phyloP scores from a whole-genome alignment of 176 grass and related monocot species.

The Carex parvula region DNA sequence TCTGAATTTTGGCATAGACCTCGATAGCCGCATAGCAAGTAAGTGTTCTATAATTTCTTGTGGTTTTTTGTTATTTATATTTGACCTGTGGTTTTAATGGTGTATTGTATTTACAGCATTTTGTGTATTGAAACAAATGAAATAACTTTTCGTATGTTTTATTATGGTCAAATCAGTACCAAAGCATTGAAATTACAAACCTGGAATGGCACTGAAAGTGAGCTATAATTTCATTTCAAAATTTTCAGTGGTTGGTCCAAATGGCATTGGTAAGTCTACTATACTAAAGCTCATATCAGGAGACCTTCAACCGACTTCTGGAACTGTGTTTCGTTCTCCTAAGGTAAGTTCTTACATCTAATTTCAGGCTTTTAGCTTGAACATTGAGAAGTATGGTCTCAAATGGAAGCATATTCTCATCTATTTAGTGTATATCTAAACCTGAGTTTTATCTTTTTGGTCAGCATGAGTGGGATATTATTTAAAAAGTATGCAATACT shows the following conservation, averaged over 20 bases:
- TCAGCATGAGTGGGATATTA: not conserved
- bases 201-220: not conserved
- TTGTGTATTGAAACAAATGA: not conserved
- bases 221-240: slow-evolving; percentile 4
- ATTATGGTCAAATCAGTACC: slow-evolving; percentile 1
- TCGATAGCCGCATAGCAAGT: slow-evolving; percentile 96
- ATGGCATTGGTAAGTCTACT: slow-evolving; percentile 97
- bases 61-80: slow-evolving; percentile 9
- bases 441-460: not conserved
- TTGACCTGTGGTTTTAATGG: not conserved
- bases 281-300: slow-evolving; percentile 96
- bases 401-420: not conserved
- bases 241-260: slow-evolving; percentile 89
- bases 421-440: not conserved
- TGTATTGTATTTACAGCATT: not conserved
- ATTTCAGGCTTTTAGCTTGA: not conserved
- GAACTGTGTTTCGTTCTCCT: slow-evolving; percentile 84
- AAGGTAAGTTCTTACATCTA: slow-evolving; percentile 49
- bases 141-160: not conserved
- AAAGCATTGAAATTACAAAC: not conserved
- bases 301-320: slow-evolving; percentile 95
- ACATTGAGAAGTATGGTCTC: not conserved
- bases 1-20: slow-evolving; percentile 97
- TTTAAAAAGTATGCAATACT: not conserved
- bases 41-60: slow-evolving; percentile 30